Percentiles rank a stretch among this genome's conserved stretches.
Evolutionary conservation across 169 alveolate species (phyloP).

Genomic region (Toxoplasma gondii): DNA sequence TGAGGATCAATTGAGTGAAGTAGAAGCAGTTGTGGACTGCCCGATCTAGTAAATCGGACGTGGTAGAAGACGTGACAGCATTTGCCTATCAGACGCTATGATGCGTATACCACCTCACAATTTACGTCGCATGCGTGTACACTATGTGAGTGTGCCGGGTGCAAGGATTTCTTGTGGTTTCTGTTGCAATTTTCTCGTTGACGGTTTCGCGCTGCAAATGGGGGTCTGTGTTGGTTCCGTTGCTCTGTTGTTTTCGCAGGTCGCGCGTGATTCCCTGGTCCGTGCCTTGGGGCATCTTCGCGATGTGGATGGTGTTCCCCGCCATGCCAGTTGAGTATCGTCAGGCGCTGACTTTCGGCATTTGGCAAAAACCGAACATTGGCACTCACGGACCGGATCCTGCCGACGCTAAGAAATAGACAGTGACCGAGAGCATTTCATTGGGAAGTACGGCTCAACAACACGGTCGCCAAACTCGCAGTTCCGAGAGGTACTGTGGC

Average conservation of each 20-base stretch:
- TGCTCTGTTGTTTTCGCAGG: constrained; percentile 23
- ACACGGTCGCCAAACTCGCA: too few relatives aligned
- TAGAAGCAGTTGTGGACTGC: too few relatives aligned
- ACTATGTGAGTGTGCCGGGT: too few relatives aligned
- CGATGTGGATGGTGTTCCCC: constrained; percentile 67
- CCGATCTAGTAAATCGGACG: too few relatives aligned
- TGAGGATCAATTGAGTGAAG: too few relatives aligned
- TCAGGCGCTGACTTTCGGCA: constrained; percentile 51
- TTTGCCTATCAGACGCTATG: too few relatives aligned
- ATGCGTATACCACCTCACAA: too few relatives aligned
- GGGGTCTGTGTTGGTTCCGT: not conserved
- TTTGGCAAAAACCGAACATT: constrained; percentile 59
- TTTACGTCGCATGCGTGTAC: too few relatives aligned
- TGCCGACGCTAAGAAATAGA: not conserved
- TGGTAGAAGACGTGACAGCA: too few relatives aligned
- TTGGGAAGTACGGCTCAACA: too few relatives aligned
- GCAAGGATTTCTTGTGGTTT: not conserved
- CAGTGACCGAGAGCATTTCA: not conserved
- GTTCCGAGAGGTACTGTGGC: too few relatives aligned
- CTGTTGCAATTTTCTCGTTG: not conserved
- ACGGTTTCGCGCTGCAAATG: not conserved
- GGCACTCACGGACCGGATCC: constrained; percentile 54
- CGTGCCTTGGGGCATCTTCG: constrained; percentile 51
- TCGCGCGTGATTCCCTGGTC: constrained; percentile 67
- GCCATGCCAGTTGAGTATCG: constrained; percentile 63